Evolutionary conservation across 208 protist genomes (phyloP), one percentile per base, ranked within the genome.

Genomic region (Acanthamoeba healyi): DNA sequence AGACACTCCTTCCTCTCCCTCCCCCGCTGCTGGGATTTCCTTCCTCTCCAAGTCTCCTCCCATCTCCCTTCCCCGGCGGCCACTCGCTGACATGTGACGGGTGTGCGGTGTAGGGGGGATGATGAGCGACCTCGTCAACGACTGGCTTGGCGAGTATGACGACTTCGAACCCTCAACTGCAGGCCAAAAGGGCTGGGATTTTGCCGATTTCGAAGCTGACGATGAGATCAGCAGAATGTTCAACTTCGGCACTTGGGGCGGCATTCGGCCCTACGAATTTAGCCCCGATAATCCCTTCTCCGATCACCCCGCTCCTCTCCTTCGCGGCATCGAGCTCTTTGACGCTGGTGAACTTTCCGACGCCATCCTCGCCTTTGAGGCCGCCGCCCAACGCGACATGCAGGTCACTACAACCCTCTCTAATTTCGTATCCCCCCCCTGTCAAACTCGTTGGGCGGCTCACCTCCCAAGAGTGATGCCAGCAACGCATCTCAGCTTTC

Each of bases 301-400:
- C 49, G 56, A 46, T 15, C 84, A 91, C 51, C 84, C 84, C 61
- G 34, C 96, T 15, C 77, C 95, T 26, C 74, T 96, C 7, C 86
- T 79, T 17, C 14, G 38, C 32, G 96, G 95, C 38, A 94, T 96
- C 32, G 61, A 94, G 26, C 93, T 96, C 2, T 95, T 96, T 46
- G 86, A 95, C 22, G 26, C 74, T 10, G 96, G 95, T 34, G 26
- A 94, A 15, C 67, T 97, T 0, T 26, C 61, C 0, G 92, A 97
- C 32, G 92, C 95, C 6, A 95, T 97, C 6, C 87, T 97, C 6
- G 94, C 95, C 51, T 95, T 97, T 22, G 96, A 97, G 61, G 94
- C 94, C 15, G 95, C 94, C 12, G 91, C 95, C 17, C 81, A 94
- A 36, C 38, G 32, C 19, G 70, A 91, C 24, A 36, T 86, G 63